Conservation (phyloP, 805 yeast genomes). For the Spathaspora arborariae region DNA sequence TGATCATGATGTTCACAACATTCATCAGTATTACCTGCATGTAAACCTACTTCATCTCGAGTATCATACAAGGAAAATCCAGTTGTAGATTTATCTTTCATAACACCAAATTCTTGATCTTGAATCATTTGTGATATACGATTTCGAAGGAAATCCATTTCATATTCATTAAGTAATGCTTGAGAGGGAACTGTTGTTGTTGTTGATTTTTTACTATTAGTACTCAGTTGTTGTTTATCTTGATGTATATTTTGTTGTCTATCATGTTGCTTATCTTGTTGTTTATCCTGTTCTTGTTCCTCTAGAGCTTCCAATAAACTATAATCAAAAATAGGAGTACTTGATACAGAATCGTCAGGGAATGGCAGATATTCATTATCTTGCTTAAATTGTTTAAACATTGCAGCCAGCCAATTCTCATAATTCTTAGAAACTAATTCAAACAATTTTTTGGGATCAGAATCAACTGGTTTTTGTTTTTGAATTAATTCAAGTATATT, state of each 20-base stretch:
- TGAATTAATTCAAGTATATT: neutral
- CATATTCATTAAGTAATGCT: slow-evolving; percentile 19
- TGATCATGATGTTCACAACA: slow-evolving; percentile 15
- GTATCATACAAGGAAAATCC: slow-evolving; percentile 35
- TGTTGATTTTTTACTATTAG: neutral
- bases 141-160: slow-evolving; percentile 25
- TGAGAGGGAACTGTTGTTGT: neutral
- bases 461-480: neutral
- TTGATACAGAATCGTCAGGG: slow-evolving; percentile 16
- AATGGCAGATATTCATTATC: slow-evolving; percentile 13
- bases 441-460: slow-evolving; percentile 26
- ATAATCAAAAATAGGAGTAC: slow-evolving; percentile 21
- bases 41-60: slow-evolving; percentile 37
- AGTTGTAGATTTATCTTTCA: neutral
- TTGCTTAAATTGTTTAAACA: slow-evolving; percentile 22
- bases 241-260: neutral
- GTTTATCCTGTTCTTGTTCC: neutral
- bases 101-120: neutral
- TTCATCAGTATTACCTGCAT: slow-evolving; percentile 26
- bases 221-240: neutral
- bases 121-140: slow-evolving; percentile 23
- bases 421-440: slow-evolving; percentile 34
- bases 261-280: neutral
- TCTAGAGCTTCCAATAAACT: slow-evolving; percentile 29
- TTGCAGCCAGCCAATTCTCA: slow-evolving; percentile 34